Percentiles rank a stretch among this genome's conserved stretches.
These are phyloP conservation scores for Glaciozyma martinii DNA, from an alignment of 768 basidiomycete species.

Conservation along the genomic window DNA sequence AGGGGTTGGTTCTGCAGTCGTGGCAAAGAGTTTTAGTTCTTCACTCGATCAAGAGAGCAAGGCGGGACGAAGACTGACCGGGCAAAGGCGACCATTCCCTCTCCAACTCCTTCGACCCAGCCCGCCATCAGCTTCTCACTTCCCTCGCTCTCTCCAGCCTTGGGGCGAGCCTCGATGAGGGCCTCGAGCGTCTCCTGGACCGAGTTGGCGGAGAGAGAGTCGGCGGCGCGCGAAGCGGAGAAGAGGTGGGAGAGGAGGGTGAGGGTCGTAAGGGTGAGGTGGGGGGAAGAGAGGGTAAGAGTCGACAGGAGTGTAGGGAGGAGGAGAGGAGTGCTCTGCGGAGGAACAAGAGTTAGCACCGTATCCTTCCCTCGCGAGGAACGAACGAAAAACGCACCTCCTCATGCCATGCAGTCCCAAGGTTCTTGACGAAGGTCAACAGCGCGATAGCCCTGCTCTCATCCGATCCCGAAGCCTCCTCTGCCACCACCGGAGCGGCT, in stretches of 20 bases:
- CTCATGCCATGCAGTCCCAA: slow-evolving; percentile 44
- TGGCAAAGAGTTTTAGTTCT: too few relatives aligned
- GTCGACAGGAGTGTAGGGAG: slow-evolving; percentile 65
- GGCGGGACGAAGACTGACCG: slow-evolving; percentile 14
- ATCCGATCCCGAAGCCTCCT: slow-evolving; percentile 53
- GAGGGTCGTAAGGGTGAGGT: slow-evolving; percentile 80
- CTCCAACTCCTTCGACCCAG: slow-evolving; percentile 70
- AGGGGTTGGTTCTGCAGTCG: slow-evolving; percentile 11
- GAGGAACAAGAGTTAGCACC: slow-evolving; percentile 1
- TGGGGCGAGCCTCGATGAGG: slow-evolving; percentile 49
- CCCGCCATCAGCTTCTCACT: slow-evolving; percentile 60
- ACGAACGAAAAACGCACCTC: slow-evolving; percentile 49
- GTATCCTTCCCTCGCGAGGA: not conserved
- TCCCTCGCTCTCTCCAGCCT: slow-evolving; percentile 40
- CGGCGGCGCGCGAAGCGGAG: slow-evolving; percentile 35
- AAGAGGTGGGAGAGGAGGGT: slow-evolving; percentile 77
- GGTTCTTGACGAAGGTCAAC: slow-evolving; percentile 50
- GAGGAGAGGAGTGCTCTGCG: slow-evolving; percentile 63
- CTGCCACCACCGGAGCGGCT: slow-evolving; percentile 23
- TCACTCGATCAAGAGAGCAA: not conserved
- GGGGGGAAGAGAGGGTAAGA: slow-evolving; percentile 77
- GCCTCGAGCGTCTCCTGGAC: slow-evolving; percentile 54
- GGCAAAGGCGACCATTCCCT: slow-evolving; percentile 59
- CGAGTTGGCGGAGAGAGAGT: slow-evolving; percentile 35
- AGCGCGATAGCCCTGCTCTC: slow-evolving; percentile 61